Base-by-base conservation (phyloP, 148 eudicot genomes). In the Vaccinium myrtillus region DNA sequence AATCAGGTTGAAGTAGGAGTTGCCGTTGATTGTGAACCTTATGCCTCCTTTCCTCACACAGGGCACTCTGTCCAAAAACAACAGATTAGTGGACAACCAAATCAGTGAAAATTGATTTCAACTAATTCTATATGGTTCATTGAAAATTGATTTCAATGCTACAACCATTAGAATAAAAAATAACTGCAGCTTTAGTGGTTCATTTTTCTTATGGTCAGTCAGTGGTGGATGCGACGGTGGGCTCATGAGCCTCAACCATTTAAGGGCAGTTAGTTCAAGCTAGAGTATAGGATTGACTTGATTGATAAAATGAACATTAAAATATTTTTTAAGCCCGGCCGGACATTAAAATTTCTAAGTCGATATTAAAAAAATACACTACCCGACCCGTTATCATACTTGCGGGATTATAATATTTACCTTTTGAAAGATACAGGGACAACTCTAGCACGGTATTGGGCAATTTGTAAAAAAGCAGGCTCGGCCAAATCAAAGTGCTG, bases 21-120 rank as follows among this genome's bases (percentile, higher is more conserved):
- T 85, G 6, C 90, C 90, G 21, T 88, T 86, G 81, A 88, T 82
- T 19, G 87, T 88, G 88, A 86, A 88, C 80, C 87, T 81, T 19
- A 88, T 82, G 36, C 88, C 90, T 56, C 90, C 90, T 81, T 84
- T 88, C 78, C 75, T 88, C 77, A 27, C 76, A 56, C 90, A 88
- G 0, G 90, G 81, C 69, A 88, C 90, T 77, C 90, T 88, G 71
- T n/a, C 6, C n/a, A 23, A 54, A 30, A 39, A 25, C 36, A 67
- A 25, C 32, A 67, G 23, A 19, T 43, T 43, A 43, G 7, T 21
- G 8, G 11, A 2, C 54, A 19, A 18, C n/a, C 1, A 9, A 58
- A 32, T 55, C 19, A 61, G 5, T 19, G 83, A 95, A 63, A 92
- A 95, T 85, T 95, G 98, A 0, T 86, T 84, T 1, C 98, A 97